Conservation (phyloP, 169 alveolate genomes). For the Cryptosporidium canis region DNA sequence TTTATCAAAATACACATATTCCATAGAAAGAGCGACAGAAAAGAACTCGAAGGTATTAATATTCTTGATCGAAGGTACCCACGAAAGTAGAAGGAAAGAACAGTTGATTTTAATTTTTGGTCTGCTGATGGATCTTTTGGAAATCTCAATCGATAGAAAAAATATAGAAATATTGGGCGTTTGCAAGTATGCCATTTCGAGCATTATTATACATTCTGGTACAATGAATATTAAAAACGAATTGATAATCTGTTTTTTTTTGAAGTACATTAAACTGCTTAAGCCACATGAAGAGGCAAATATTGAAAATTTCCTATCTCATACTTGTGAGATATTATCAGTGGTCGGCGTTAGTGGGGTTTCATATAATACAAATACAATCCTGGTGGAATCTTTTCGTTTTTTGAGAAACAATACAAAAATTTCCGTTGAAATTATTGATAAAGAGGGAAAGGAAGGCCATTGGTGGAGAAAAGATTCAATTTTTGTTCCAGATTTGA, state of each 20-base stretch:
- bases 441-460: not conserved
- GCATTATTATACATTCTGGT: not conserved
- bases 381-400: not conserved
- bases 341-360: slow-evolving; percentile 41
- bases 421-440: not conserved
- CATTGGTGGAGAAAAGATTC: slow-evolving; percentile 44
- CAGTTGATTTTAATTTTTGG: not conserved
- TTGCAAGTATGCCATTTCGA: slow-evolving; percentile 6
- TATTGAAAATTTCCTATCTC: not conserved
- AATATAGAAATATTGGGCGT: not conserved
- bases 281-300: not conserved
- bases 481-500: not conserved
- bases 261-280: not conserved
- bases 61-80: not conserved
- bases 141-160: not conserved
- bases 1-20: slow-evolving; percentile 1
- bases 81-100: not conserved
- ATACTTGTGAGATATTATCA: not conserved
- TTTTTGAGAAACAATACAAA: not conserved
- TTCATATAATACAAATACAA: slow-evolving; percentile 20
- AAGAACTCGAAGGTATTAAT: not conserved
- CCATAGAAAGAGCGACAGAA: slow-evolving; percentile 18
- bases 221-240: not conserved
- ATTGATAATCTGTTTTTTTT: not conserved
- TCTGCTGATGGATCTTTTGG: not conserved